Percentiles rank a stretch among this genome's conserved stretches.
phyloP scores from a whole-genome alignment of 2,329 filamentous ascomycete species.

The Plenodomus biglobosus region DNA sequence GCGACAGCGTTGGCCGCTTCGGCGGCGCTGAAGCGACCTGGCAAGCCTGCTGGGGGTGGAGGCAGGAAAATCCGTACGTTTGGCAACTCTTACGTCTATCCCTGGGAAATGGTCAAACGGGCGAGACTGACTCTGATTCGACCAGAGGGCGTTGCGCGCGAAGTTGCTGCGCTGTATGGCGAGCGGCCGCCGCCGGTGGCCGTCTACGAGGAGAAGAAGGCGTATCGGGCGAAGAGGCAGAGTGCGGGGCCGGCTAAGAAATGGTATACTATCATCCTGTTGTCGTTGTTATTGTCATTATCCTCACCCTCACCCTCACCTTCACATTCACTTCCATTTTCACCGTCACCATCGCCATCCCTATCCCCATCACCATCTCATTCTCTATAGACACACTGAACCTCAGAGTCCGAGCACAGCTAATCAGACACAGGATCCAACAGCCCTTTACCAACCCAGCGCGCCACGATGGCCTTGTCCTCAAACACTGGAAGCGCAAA shows the following conservation, averaged over 20 bases:
- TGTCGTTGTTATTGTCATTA: no score
- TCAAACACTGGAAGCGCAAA: constrained; percentile 80
- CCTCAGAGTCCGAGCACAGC: not conserved
- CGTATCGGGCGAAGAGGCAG: constrained; percentile 44
- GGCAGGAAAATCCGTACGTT: constrained; percentile 59
- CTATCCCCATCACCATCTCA: no score
- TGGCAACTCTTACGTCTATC: constrained; percentile 13
- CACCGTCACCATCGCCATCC: no score
- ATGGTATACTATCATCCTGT: constrained; percentile 29
- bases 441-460: constrained; percentile 74
- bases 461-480: constrained; percentile 67
- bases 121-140: constrained; percentile 24
- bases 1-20: constrained; percentile 4
- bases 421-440: constrained; percentile 29
- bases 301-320: no score
- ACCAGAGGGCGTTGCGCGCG: constrained; percentile 45
- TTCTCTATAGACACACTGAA: no score
- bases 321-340: no score
- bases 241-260: constrained; percentile 44
- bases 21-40: constrained; percentile 65
- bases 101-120: constrained; percentile 22
- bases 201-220: constrained; percentile 45
- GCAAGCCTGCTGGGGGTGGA: constrained; percentile 54
- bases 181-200: constrained; percentile 47
- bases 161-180: constrained; percentile 46